Conservation (phyloP, 2,329 filamentous ascomycete species). For the Hymenotorrendiella dingleyae region DNA sequence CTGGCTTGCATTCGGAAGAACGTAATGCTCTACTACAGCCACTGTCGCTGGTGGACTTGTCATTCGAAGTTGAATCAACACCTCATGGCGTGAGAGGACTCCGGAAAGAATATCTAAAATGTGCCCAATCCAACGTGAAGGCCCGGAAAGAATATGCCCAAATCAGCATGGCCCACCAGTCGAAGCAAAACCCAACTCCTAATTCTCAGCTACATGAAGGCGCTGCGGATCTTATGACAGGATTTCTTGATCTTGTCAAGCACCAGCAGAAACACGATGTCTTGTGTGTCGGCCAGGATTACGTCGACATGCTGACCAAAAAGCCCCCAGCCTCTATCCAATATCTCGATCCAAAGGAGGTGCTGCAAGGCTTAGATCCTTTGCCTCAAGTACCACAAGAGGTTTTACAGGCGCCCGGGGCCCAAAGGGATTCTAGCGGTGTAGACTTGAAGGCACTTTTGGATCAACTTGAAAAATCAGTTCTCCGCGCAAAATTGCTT, state of each 20-base stretch:
- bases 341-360: conserved; percentile 38
- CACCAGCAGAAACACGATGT: conserved; percentile 47
- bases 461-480: conserved; percentile 50
- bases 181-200: background rate
- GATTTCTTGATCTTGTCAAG: conserved; percentile 46
- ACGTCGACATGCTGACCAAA: conserved; percentile 44
- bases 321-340: conserved; percentile 46
- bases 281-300: conserved; percentile 44
- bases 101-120: conserved; percentile 50
- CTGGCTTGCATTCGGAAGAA: conserved; percentile 33
- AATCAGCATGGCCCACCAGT: conserved; percentile 19
- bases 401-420: conserved; percentile 16
- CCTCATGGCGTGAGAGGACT: conserved; percentile 39
- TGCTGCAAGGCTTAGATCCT: conserved; percentile 18
- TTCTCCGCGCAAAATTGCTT: conserved; percentile 51
- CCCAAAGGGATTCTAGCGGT: conserved; percentile 27
- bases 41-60: conserved; percentile 42
- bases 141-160: conserved; percentile 42
- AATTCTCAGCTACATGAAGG: conserved; percentile 1
- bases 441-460: conserved; percentile 43
- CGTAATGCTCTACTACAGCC: conserved; percentile 32
- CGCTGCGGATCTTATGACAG: conserved; percentile 34
- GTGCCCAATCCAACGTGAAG: conserved; percentile 45
- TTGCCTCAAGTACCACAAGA: conserved; percentile 26
- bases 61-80: conserved; percentile 32